Evolutionary conservation across 768 basidiomycete genomes (phyloP).

Genomic region (Multifurca ochricompacta): DNA sequence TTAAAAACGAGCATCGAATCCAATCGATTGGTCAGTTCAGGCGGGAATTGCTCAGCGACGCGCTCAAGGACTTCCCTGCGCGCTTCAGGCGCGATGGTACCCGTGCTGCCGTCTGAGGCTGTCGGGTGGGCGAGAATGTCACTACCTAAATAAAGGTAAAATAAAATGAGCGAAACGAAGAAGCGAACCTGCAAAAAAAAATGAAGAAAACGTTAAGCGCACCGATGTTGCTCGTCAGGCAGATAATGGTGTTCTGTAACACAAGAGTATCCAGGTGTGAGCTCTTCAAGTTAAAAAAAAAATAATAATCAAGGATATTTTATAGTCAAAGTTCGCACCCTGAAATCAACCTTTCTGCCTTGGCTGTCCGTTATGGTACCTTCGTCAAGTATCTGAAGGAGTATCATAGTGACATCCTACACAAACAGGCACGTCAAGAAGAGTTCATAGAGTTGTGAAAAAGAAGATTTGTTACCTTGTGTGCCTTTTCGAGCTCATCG

Average conservation of each 20-base stretch:
- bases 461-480: constrained; percentile 46
- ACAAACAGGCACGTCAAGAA: background rate
- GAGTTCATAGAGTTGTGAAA: background rate
- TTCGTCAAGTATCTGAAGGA: constrained; percentile 88
- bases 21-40: constrained; percentile 83
- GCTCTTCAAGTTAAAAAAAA: background rate
- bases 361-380: constrained; percentile 86
- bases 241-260: constrained; percentile 79
- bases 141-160: constrained; percentile 28
- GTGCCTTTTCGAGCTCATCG: constrained; percentile 71
- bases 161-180: background rate
- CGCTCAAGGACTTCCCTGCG: constrained; percentile 62
- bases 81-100: constrained; percentile 55
- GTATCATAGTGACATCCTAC: constrained; percentile 80
- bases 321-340: too few relatives aligned
- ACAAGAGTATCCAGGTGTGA: background rate
- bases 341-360: constrained; percentile 88
- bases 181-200: too few relatives aligned
- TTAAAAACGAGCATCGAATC: constrained; percentile 88
- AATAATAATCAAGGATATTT: too few relatives aligned
- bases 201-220: background rate
- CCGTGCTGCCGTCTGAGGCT: constrained; percentile 50
- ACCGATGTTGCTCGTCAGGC: constrained; percentile 83
- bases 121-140: constrained; percentile 65
- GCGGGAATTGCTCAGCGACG: constrained; percentile 77